Evolutionary conservation across 1,284 basidiomycete species (phyloP).

Genomic region (Rhodotorula sp.): DNA sequence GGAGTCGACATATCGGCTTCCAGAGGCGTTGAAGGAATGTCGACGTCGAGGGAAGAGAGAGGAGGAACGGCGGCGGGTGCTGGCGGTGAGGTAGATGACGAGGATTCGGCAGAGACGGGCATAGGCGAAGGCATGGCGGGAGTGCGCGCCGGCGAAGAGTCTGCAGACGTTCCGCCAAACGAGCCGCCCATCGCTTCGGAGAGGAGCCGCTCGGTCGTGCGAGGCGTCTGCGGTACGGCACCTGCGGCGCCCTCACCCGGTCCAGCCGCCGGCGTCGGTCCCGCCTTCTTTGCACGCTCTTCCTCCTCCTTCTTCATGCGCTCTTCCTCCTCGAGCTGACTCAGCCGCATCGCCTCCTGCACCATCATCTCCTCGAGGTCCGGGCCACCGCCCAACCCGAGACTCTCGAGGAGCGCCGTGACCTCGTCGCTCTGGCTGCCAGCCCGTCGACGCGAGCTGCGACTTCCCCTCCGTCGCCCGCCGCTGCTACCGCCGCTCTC

Average conservation of each 20-base stretch:
- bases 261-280: background rate
- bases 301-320: conserved; percentile 50
- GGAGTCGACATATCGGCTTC: background rate
- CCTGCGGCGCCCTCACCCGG: background rate
- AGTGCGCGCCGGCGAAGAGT: background rate
- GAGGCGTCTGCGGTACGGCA: background rate
- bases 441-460: conserved; percentile 22
- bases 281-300: conserved; percentile 31
- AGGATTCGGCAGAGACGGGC: too few species aligned
- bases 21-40: conserved; percentile 1
- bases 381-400: conserved; percentile 29
- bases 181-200: conserved; percentile 31
- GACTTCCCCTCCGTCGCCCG: conserved; percentile 11
- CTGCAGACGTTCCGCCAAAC: background rate
- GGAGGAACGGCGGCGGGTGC: background rate
- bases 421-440: conserved; percentile 23
- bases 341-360: conserved; percentile 97
- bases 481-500: conserved; percentile 23
- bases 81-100: background rate
- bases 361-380: conserved; percentile 75
- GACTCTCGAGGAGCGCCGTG: conserved; percentile 31
- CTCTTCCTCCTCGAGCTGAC: conserved; percentile 79
- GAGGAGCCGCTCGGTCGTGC: conserved; percentile 19
- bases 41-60: background rate
- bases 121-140: background rate